A percentile compares a stretch with the other conserved stretches of the same genome.
phyloP scores from a whole-genome alignment of 768 basidiomycete species.

The Rhodotorula sphaerocarpa region DNA sequence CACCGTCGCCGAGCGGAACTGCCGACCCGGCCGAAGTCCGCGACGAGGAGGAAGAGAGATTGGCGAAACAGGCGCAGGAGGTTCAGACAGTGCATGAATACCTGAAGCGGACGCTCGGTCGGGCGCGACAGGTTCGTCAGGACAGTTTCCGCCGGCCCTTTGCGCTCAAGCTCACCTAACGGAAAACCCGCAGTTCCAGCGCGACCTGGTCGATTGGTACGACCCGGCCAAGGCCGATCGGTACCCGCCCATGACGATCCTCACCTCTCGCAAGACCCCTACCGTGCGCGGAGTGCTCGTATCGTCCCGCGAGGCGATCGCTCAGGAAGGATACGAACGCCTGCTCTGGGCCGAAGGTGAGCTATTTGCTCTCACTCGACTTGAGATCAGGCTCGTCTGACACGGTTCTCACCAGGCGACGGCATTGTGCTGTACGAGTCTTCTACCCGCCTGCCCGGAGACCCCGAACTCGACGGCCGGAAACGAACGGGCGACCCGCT shows the following conservation, averaged over 20 bases:
- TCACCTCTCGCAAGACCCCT: slow-evolving; percentile 20
- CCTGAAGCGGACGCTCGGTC: background rate
- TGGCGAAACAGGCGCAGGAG: slow-evolving; percentile 2
- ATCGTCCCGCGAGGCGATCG: slow-evolving; percentile 12
- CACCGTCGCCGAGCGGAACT: too few species aligned
- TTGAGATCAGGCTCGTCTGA: background rate
- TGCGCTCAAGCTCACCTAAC: too few species aligned
- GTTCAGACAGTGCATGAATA: slow-evolving; percentile 11
- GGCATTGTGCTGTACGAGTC: slow-evolving; percentile 24
- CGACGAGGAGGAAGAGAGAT: slow-evolving; percentile 1
- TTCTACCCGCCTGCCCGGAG: slow-evolving; percentile 15
- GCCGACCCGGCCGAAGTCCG: too few species aligned
- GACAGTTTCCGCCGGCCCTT: background rate
- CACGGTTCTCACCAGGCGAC: slow-evolving; percentile 4
- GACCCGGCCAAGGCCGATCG: slow-evolving; percentile 19
- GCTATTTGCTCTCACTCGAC: too few species aligned
- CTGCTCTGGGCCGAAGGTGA: slow-evolving; percentile 26
- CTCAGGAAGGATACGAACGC: slow-evolving; percentile 23
- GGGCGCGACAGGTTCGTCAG: slow-evolving; percentile 6
- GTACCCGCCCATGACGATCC: slow-evolving; percentile 33
- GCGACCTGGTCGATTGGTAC: slow-evolving; percentile 21
- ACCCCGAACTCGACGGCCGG: slow-evolving; percentile 6
- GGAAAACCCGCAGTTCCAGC: slow-evolving; percentile 33
- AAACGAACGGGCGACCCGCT: background rate
- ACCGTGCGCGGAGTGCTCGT: slow-evolving; percentile 33